Evolutionary conservation across 345 rosid genomes (phyloP), one percentile per base, ranked within the genome.

Genomic region (Eucalyptus dawsonii): DNA sequence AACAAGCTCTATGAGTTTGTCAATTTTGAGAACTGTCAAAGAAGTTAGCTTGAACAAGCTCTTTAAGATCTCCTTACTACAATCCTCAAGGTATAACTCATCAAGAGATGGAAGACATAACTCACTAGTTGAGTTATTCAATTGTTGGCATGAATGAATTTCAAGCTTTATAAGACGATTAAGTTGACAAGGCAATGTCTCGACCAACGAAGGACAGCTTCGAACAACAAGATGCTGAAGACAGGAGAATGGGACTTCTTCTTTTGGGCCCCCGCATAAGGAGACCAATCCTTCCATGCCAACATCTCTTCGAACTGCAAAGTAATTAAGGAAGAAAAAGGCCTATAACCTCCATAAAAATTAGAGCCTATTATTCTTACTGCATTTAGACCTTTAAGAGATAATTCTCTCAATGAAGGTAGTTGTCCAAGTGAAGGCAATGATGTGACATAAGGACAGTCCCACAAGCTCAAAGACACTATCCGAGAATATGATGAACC

Each of bases 141-240:
- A 8, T 16, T 31, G 80, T 6, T 0, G 42, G 80, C 80, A 69
- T 5, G 42, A 69, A 16, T 5, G 42, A 7, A 69, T 69, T 69
- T 69, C 80, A 31, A 69, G 42, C 0, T 69, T 69, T 1, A 34
- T 17, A 11, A 69, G 80, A 31, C 1, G 12, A 31, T 69, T 1
- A 17, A 69, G 24, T 16, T 16, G 80, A 69, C 7, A 69, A 31
- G 80, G 80, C 80, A 69, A 69, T 69, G 80, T 16, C 13, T 0
- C 7, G 0, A 69, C 11, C 24, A 69, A 16, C 0, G 42, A 69
- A 69, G 42, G 80, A 69, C 42, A 69, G 0, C 4, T 31, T 0
- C 1, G 42, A 1, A 69, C 4, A 34, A 69, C 4, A 16, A 69
- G 80, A 16, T 69, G 80, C 11, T 69, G 1, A 69, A 69, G 80